phyloP scores from a whole-genome alignment of 2,329 filamentous ascomycete genomes.

The Penicillium sp. region DNA sequence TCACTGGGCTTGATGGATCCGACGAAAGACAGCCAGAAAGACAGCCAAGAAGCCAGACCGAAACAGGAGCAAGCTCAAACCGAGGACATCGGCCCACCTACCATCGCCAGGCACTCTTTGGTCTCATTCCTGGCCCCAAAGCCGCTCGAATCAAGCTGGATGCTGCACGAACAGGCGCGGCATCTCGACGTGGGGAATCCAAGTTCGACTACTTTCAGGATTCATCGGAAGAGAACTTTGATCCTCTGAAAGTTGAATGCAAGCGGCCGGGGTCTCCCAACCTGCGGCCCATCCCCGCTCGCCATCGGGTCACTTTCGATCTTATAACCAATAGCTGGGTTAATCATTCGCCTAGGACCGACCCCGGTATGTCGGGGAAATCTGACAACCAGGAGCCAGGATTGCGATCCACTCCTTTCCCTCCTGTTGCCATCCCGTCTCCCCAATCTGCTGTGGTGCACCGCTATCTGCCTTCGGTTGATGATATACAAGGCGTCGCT shows the following conservation, averaged over 20 bases:
- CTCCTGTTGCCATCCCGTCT: neutral
- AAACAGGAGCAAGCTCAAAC: neutral
- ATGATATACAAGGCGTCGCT: constrained; percentile 16
- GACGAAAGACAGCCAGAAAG: neutral
- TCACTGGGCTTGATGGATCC: constrained; percentile 9
- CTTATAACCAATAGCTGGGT: neutral
- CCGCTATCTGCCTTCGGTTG: constrained; percentile 13
- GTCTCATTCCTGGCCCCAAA: neutral
- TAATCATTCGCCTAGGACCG: neutral
- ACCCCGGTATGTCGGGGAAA: neutral
- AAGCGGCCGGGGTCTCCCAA: neutral
- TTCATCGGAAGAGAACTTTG: constrained; percentile 2
- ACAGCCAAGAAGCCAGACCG: neutral
- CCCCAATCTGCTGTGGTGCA: neutral
- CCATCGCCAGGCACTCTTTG: constrained; percentile 1
- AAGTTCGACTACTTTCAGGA: constrained; percentile 16
- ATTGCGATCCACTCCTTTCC: constrained; percentile 15
- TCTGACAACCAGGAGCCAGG: neutral
- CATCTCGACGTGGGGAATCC: constrained; percentile 5
- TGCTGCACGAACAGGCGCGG: constrained; percentile 4
- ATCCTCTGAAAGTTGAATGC: neutral
- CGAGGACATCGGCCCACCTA: neutral
- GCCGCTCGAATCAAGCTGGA: constrained; percentile 10
- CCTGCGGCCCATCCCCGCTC: constrained; percentile 7
- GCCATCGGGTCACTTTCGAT: neutral